Conservation (phyloP, 1,284 basidiomycete genomes). For the Cryptococcus jaspeensis region DNA sequence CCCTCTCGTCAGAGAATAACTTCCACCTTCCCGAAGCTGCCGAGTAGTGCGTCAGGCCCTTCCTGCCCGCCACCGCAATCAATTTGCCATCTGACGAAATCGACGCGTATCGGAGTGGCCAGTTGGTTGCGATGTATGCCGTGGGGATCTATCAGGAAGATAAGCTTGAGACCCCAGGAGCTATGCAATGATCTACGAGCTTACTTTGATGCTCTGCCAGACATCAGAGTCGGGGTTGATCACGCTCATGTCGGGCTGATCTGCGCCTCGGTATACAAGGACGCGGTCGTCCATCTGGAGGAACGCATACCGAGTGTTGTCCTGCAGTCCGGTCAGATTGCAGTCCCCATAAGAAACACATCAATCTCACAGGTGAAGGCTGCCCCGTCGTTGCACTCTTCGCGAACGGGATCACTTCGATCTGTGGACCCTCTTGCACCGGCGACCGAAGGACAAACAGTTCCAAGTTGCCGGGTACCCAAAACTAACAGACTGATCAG, state of each 20-base stretch:
- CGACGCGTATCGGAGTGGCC: slow-evolving; percentile 92
- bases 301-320: slow-evolving; percentile 73
- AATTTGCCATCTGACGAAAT: slow-evolving; percentile 88
- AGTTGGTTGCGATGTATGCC: slow-evolving; percentile 82
- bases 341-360: background rate
- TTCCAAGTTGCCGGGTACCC: slow-evolving; percentile 87
- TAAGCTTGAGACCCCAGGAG: background rate
- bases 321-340: slow-evolving; percentile 16
- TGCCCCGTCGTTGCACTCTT: slow-evolving; percentile 91
- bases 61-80: slow-evolving; percentile 87
- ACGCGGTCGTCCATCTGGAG: slow-evolving; percentile 92
- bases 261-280: slow-evolving; percentile 92
- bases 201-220: slow-evolving; percentile 90
- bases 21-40: slow-evolving; percentile 95
- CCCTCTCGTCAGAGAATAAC: slow-evolving; percentile 74
- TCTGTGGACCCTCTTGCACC: slow-evolving; percentile 12
- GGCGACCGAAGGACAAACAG: slow-evolving; percentile 62
- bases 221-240: slow-evolving; percentile 99
- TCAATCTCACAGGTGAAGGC: slow-evolving; percentile 71
- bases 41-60: slow-evolving; percentile 92
- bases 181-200: slow-evolving; percentile 5
- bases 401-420: slow-evolving; percentile 87
- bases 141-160: slow-evolving; percentile 62
- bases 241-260: slow-evolving; percentile 96
- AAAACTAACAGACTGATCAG: slow-evolving; percentile 61